Evolutionary conservation across 805 yeast species (phyloP), one percentile per base, ranked within the genome.

Genomic region (Ogataea nitratoaversa): DNA sequence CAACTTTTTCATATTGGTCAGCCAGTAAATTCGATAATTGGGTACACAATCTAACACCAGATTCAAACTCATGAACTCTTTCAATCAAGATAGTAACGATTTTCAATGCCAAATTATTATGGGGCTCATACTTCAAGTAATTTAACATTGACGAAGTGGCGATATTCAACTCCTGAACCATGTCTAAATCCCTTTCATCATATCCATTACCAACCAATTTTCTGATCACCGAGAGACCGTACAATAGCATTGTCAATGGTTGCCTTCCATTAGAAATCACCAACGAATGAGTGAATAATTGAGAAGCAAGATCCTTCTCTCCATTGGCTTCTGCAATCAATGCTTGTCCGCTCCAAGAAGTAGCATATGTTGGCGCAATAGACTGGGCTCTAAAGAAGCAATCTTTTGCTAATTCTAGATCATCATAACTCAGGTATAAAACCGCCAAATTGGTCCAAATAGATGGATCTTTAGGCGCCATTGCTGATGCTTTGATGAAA

Each of bases 271-370:
- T 82, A 2, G 96, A 79, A 36, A 91, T 64, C 11, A 79, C 72
- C 50, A 74, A 84, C 0, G 96, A 85, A 61, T 93, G 97, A 1
- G 85, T 82, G 52, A 81, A 81, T 36, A 85, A 59, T 12, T 72
- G 67, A 5, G 71, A 56, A 0, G 95, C 80, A n/a, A 66, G 68
- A 1, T 57, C 60, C 0, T 31, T 30, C 35, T 81, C 72, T 2
- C 84, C 86, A 11, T 56, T 49, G 0, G 70, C 74, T 40, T 75
- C 73, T 6, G 71, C 64, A 1, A 79, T 59, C 27, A 91, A 56
- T 0, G 96, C 97, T 53, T 82, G 79, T 1, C 96, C 96, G 24
- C 85, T 58, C 98, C 98, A 93, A 0, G 96, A 76, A 5, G 68
- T 68, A 0, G 85, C 69, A 37, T 71, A 73, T 38, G 80, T 84